Evolutionary conservation across 192 early-diverging fungal species (phyloP).

Genomic region (Chytriomyces sp.): DNA sequence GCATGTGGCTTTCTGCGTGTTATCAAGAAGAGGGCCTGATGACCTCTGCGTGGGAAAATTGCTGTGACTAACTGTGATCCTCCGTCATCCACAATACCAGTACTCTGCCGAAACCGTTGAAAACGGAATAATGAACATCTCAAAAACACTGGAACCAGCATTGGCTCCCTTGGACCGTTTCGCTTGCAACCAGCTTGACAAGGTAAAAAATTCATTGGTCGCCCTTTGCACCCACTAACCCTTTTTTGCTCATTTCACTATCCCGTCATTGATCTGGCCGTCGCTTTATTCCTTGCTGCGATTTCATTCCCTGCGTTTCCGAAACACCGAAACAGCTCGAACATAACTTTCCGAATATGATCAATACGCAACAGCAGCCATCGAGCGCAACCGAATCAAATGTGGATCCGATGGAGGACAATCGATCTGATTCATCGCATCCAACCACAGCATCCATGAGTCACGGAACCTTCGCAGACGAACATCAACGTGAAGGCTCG

Average conservation of each 20-base stretch:
- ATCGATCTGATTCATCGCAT: slow-evolving; percentile 15
- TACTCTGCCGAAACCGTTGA: slow-evolving; percentile 79
- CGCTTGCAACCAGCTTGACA: slow-evolving; percentile 76
- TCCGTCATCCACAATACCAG: no score
- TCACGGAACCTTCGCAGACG: neutral
- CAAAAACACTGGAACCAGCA: slow-evolving; percentile 71
- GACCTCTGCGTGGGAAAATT: no score
- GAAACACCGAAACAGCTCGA: slow-evolving; percentile 19
- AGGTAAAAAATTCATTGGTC: slow-evolving; percentile 43
- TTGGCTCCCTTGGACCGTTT: slow-evolving; percentile 71
- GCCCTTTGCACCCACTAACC: neutral
- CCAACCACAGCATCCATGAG: slow-evolving; percentile 26
- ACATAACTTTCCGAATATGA: slow-evolving; percentile 27
- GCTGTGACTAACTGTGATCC: no score
- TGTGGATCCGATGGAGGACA: slow-evolving; percentile 22
- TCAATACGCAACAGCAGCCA: slow-evolving; percentile 2
- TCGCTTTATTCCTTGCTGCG: no score
- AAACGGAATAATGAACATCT: slow-evolving; percentile 69
- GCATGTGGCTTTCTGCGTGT: no score
- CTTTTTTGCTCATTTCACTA: neutral
- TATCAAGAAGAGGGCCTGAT: no score
- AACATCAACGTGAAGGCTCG: slow-evolving; percentile 2
- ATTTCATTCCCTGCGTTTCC: neutral
- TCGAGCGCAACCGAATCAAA: neutral
- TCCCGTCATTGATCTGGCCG: no score